Base-by-base conservation (phyloP, 2,329 filamentous ascomycete species). In the Fusarium sulawesiense region DNA sequence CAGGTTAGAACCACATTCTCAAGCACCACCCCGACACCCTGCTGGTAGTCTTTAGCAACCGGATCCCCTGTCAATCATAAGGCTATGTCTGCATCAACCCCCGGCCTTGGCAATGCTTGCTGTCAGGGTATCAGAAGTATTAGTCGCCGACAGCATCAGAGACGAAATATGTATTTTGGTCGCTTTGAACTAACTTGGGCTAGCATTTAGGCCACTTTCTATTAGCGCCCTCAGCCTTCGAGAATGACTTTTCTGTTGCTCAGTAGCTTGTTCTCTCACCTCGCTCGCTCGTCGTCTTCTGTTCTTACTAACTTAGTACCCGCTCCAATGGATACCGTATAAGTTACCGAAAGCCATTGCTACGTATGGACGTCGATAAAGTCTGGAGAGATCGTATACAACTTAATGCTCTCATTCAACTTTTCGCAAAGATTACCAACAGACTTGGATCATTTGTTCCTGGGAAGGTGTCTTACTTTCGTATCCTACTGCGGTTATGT, bases 21-120 rank as follows among this genome's bases (percentile, higher is more conserved):
- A 23, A 59, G 14, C 30, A 30, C 34, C 30, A 56, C 44, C 53
- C 49, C n/a, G 20, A 25, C 34, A 42, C 32, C 23, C 20, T 59
- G 72, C 70, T 74, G 68, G 68, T 70, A 48, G 48, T 60, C 53
- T 67, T 67, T 65, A 66, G 37, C 47, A 61, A 53, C 54, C 48
- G 40, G 45, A 23, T 37, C 56, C 67, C 70, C 63, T 72, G 72
- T 59, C 61, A 61, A 50, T 61, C 56, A 66, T 75, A 75, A 67
- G 72, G 72, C 70, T 73, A 49, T 74, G 71, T 68, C 66, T 65
- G 63, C 71, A 59, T 50, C 46, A 30, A 66, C 63, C 68, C 58
- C 57, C 21, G 47, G 48, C 57, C 62, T 68, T 63, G 66, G 61
- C 68, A 64, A 72, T 70, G 65, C 62, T 73, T 72, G 68, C 70